Evolutionary conservation across 2,329 filamentous ascomycete species (phyloP).

Genomic region (Albifimbria verrucaria): DNA sequence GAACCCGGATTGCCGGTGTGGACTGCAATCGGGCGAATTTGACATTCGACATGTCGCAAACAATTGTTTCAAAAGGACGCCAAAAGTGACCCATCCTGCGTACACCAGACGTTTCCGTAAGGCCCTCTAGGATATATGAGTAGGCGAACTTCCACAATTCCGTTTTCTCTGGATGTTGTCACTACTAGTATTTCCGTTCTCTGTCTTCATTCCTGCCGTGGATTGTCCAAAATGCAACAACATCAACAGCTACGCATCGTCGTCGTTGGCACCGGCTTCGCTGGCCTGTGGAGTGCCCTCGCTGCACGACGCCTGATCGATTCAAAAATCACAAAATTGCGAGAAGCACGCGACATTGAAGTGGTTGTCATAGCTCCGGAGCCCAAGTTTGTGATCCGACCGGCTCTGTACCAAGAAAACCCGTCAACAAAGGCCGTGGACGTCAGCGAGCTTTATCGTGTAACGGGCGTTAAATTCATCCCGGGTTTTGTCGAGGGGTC

Average conservation of each 20-base stretch:
- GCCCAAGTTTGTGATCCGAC: slow-evolving; percentile 24
- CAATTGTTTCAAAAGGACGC: background rate
- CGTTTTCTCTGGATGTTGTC: too few species aligned
- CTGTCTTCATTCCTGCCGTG: too few species aligned
- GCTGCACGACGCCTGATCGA: slow-evolving; percentile 25
- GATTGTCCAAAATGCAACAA: background rate
- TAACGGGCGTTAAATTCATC: slow-evolving; percentile 21
- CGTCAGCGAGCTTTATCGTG: slow-evolving; percentile 18
- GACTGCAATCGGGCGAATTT: background rate
- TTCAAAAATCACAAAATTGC: slow-evolving; percentile 3
- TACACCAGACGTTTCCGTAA: background rate
- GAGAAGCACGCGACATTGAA: slow-evolving; percentile 12
- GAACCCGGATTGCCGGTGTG: background rate
- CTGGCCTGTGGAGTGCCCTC: slow-evolving; percentile 27
- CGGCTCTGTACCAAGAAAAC: slow-evolving; percentile 30
- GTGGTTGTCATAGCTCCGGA: slow-evolving; percentile 30
- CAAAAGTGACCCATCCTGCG: background rate
- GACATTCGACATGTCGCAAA: background rate
- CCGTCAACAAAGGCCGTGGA: slow-evolving; percentile 15
- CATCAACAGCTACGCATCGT: background rate
- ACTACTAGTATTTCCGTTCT: too few species aligned
- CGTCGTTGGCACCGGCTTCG: slow-evolving; percentile 2
- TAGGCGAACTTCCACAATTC: too few species aligned
- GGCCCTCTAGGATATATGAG: background rate
- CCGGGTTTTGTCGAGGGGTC: slow-evolving; percentile 17